These are phyloP conservation scores for Tetrapisispora iriomotensis DNA, from an alignment of 805 yeast species.

Conservation along the genomic window DNA sequence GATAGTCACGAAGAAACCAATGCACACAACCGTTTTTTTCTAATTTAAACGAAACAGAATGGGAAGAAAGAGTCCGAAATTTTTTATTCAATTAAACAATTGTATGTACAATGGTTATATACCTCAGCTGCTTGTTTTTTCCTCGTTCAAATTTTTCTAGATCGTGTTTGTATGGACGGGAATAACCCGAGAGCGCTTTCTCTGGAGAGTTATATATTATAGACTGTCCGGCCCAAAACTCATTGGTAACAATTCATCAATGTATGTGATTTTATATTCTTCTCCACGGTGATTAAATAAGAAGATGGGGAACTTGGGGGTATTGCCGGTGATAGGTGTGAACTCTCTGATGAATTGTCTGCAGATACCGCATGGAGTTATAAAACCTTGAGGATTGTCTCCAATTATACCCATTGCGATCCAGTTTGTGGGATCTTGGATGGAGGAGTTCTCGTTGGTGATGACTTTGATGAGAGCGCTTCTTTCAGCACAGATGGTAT, in stretches of 20 bases:
- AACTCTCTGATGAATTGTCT: conserved; percentile 86
- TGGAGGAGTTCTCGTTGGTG: conserved; percentile 12
- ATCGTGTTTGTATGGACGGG: too few species aligned
- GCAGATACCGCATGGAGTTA: conserved; percentile 91
- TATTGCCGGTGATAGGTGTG: conserved; percentile 26
- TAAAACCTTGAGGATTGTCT: conserved; percentile 37
- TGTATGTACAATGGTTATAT: too few species aligned
- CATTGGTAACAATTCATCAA: conserved; percentile 63
- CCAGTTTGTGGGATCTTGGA: conserved; percentile 16
- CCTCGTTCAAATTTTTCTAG: too few species aligned
- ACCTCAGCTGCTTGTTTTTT: too few species aligned
- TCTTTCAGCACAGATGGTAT: conserved; percentile 68
- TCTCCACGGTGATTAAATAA: conserved; percentile 57
- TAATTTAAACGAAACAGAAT: too few species aligned
- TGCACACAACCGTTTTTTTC: too few species aligned
- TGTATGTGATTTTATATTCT: conserved; percentile 34
- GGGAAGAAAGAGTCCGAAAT: too few species aligned
- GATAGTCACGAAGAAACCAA: too few species aligned
- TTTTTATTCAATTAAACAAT: too few species aligned
- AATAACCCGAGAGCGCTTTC: too few species aligned
- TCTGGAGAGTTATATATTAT: too few species aligned
- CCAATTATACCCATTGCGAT: conserved; percentile 19
- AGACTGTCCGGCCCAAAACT: conserved; percentile 81
- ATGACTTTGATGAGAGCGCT: conserved; percentile 53
- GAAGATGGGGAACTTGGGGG: conserved; percentile 40